Conservation (phyloP, 768 basidiomycete genomes). For the Pulveroboletus sp. region DNA sequence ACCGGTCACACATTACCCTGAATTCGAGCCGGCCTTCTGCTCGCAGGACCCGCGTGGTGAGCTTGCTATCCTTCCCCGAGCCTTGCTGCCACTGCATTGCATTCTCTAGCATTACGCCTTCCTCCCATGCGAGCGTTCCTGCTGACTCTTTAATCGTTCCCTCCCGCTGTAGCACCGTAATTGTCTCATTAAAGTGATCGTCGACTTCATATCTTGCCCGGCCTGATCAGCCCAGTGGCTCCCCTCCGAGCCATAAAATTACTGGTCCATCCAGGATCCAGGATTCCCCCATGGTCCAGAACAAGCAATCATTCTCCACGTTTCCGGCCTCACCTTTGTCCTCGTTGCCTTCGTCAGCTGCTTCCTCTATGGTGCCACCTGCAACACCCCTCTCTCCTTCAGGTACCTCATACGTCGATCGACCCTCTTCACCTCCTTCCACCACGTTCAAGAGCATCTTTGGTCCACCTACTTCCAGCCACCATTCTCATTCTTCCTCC, state of each 20-base stretch:
- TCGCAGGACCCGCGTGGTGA: constrained; percentile 24
- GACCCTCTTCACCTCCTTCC: constrained; percentile 33
- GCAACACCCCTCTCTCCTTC: constrained; percentile 36
- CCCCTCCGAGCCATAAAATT: constrained; percentile 14
- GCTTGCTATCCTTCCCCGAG: constrained; percentile 12
- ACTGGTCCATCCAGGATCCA: constrained; percentile 20
- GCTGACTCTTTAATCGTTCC: constrained; percentile 13
- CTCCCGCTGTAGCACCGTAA: constrained; percentile 26
- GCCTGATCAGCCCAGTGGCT: constrained; percentile 18
- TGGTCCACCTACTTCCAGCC: constrained; percentile 24
- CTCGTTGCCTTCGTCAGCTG: constrained; percentile 43
- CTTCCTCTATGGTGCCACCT: constrained; percentile 39
- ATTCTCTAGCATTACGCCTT: constrained; percentile 9
- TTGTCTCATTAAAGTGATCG: constrained; percentile 29
- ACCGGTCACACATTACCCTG: constrained; percentile 17
- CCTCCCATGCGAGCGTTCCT: constrained; percentile 4
- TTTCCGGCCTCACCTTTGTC: constrained; percentile 41
- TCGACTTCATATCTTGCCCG: constrained; percentile 25
- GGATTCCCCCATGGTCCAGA: constrained; percentile 30
- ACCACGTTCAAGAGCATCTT: constrained; percentile 34
- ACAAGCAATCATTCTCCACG: constrained; percentile 36
- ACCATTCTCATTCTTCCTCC: constrained; percentile 24
- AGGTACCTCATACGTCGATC: constrained; percentile 44
- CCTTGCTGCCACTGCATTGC: constrained; percentile 28
- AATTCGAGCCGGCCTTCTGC: neutral